Conservation (phyloP, 1,139 yeast genomes). For the Saccharomycopsis crataegensis region DNA sequence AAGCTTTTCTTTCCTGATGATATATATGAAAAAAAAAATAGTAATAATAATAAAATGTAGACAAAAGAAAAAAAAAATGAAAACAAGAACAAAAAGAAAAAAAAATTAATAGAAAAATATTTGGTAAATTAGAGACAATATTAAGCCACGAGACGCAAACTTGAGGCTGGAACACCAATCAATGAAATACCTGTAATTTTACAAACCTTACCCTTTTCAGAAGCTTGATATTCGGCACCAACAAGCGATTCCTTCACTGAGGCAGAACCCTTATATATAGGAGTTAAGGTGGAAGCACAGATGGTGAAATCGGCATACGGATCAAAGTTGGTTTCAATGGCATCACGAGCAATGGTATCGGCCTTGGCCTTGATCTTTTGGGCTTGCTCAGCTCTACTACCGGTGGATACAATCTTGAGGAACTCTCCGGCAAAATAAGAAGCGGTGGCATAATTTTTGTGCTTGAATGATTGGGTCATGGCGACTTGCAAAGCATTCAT, state of each 20-base stretch:
- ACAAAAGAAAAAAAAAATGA: too few relatives aligned
- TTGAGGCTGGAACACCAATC: constrained; percentile 95
- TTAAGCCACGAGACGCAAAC: constrained; percentile 47
- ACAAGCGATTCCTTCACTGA: constrained; percentile 76
- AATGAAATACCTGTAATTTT: constrained; percentile 66
- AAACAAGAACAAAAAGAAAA: neutral
- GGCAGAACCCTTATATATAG: constrained; percentile 74
- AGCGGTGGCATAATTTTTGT: constrained; percentile 83
- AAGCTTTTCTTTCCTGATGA: too few relatives aligned
- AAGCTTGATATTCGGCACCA: constrained; percentile 77
- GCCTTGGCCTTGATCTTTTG: constrained; percentile 72
- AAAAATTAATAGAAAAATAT: neutral
- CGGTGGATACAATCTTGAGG: constrained; percentile 56
- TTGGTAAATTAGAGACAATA: neutral
- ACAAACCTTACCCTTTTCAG: constrained; percentile 74
- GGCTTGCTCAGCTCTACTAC: constrained; percentile 87
- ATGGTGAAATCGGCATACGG: constrained; percentile 86
- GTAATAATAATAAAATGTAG: too few relatives aligned
- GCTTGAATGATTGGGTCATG: constrained; percentile 83
- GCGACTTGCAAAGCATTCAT: constrained; percentile 91
- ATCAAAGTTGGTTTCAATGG: constrained; percentile 85
- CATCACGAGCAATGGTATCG: constrained; percentile 75
- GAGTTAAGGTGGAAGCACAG: constrained; percentile 82
- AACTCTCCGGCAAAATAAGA: constrained; percentile 85
- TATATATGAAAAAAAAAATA: too few relatives aligned